Conservation (phyloP, 352 stramenopile species). For the Phytophthora parvispora region DNA sequence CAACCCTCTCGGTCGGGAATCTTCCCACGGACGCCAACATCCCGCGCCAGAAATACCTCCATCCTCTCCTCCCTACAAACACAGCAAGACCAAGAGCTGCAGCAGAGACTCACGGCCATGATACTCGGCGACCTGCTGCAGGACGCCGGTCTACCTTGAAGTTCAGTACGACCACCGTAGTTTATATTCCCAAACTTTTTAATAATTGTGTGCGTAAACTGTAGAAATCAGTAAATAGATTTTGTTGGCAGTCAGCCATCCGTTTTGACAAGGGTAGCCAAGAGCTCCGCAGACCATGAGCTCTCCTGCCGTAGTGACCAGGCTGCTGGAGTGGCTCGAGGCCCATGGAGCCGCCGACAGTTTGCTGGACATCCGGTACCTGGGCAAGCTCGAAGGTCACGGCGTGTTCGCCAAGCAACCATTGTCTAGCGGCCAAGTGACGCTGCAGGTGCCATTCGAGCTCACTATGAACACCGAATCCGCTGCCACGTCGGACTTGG, state of each 20-base stretch:
- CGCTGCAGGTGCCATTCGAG: constrained; percentile 59
- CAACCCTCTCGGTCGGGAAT: background rate
- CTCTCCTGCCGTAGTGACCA: constrained; percentile 31
- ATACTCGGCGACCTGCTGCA: constrained; percentile 48
- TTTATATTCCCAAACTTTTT: constrained; percentile 5
- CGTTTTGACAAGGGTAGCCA: constrained; percentile 15
- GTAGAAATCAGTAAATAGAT: constrained; percentile 8
- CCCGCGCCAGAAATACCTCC: constrained; percentile 31
- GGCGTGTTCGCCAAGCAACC: constrained; percentile 57
- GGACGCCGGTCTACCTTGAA: constrained; percentile 11
- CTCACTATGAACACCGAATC: constrained; percentile 66
- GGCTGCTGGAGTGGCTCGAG: constrained; percentile 52
- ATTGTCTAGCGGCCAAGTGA: constrained; percentile 47
- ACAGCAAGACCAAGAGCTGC: constrained; percentile 41
- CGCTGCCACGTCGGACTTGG: constrained; percentile 51
- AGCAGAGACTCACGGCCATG: constrained; percentile 40
- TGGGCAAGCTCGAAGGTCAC: constrained; percentile 52
- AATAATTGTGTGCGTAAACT: constrained; percentile 12
- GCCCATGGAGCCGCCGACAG: constrained; percentile 33
- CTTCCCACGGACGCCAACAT: constrained; percentile 36
- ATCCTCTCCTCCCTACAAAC: constrained; percentile 34
- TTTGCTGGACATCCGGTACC: constrained; percentile 53
- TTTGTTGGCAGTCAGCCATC: too few relatives aligned
- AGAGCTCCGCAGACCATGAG: constrained; percentile 29
- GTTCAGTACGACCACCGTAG: constrained; percentile 24